A percentile compares a stretch with the other conserved stretches of the same genome.
These are phyloP conservation scores for Gossypium schwendimanii DNA, from an alignment of 441 rosid genomes.

Conservation along the genomic window DNA sequence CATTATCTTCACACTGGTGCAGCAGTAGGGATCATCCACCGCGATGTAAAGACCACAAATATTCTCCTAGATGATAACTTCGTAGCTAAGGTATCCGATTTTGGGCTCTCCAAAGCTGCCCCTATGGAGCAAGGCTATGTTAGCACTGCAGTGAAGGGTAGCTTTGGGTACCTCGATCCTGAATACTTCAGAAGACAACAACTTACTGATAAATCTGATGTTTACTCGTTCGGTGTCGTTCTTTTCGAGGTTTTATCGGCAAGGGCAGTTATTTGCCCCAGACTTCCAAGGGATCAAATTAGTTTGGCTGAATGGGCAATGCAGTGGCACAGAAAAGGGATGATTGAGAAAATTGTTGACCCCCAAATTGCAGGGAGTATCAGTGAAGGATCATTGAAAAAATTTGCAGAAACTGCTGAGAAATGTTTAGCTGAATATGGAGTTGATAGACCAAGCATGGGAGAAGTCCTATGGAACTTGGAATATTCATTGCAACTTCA, in stretches of 20 bases:
- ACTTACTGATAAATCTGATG: slow-evolving; percentile 58
- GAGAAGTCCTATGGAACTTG: slow-evolving; percentile 61
- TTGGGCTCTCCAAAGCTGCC: slow-evolving; percentile 54
- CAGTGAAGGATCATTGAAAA: slow-evolving; percentile 35
- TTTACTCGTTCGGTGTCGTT: slow-evolving; percentile 61
- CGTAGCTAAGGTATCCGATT: slow-evolving; percentile 51
- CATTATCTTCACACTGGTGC: slow-evolving; percentile 62
- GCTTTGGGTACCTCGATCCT: slow-evolving; percentile 59
- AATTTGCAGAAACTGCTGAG: slow-evolving; percentile 54
- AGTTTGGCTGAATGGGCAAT: slow-evolving; percentile 59
- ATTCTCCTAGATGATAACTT: slow-evolving; percentile 56
- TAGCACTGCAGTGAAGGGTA: slow-evolving; percentile 63
- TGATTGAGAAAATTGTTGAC: slow-evolving; percentile 45
- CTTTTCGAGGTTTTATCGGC: slow-evolving; percentile 57
- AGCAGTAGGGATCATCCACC: slow-evolving; percentile 57
- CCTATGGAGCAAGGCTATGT: slow-evolving; percentile 51
- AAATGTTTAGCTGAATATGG: slow-evolving; percentile 66
- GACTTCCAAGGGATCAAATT: slow-evolving; percentile 47
- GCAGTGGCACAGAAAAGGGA: slow-evolving; percentile 46
- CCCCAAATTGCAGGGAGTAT: slow-evolving; percentile 37
- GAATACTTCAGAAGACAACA: slow-evolving; percentile 62
- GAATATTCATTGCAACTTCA: slow-evolving; percentile 59
- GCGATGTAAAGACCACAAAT: slow-evolving; percentile 62
- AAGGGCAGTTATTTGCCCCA: slow-evolving; percentile 48
- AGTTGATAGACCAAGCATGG: slow-evolving; percentile 57